phyloP scores from a whole-genome alignment of 768 basidiomycete species.

The Porphyrellus cyaneotinctus region DNA sequence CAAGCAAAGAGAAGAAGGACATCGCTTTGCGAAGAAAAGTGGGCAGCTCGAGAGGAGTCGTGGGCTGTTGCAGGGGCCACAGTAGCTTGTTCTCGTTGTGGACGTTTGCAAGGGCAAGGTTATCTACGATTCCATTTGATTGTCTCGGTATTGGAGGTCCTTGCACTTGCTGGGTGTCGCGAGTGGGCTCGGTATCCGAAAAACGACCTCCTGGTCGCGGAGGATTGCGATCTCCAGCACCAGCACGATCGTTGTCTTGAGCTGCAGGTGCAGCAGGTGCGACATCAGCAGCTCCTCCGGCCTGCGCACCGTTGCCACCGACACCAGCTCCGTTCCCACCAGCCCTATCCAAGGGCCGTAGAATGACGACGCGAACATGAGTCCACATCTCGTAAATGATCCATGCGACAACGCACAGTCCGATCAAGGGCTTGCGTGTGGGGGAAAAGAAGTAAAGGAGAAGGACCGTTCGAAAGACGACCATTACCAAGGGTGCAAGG shows the following conservation, averaged over 20 bases:
- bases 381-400: conserved; percentile 75
- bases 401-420: conserved; percentile 62
- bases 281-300: conserved; percentile 17
- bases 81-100: conserved; percentile 48
- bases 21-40: conserved; percentile 44
- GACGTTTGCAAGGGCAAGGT: conserved; percentile 55
- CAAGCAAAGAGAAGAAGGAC: conserved; percentile 53
- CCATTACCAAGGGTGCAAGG: conserved; percentile 60
- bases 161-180: conserved; percentile 18
- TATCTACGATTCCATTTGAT: conserved; percentile 40
- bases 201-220: conserved; percentile 11
- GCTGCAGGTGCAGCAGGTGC: conserved; percentile 22
- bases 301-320: conserved; percentile 21
- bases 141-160: conserved; percentile 31
- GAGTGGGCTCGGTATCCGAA: conserved; percentile 16
- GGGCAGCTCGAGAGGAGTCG: conserved; percentile 37
- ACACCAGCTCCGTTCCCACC: conserved; percentile 20
- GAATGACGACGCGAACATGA: conserved; percentile 49
- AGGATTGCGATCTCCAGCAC: conserved; percentile 15
- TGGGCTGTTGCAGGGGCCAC: conserved; percentile 33
- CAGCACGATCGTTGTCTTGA: conserved; percentile 14
- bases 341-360: conserved; percentile 37
- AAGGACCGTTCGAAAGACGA: conserved; percentile 62
- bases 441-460: conserved; percentile 77
- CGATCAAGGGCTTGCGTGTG: conserved; percentile 66